Conservation (phyloP, 805 yeast genomes). For the Barnettozyma populi region DNA sequence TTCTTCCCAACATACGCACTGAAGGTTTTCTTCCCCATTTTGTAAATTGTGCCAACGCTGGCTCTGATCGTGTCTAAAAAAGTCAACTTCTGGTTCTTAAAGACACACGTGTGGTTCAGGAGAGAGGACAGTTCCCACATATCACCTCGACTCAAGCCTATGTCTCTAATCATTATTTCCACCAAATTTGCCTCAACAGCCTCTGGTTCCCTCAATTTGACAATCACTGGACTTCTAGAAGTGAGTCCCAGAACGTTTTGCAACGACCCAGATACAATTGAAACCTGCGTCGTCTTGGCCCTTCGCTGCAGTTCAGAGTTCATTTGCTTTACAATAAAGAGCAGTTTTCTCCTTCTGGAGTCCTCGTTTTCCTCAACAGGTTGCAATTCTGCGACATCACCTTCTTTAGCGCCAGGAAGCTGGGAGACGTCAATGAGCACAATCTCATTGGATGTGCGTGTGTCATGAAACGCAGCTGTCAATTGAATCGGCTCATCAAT, state of each 20-base stretch:
- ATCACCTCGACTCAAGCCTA: slow-evolving; percentile 79
- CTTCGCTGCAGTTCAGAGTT: slow-evolving; percentile 28
- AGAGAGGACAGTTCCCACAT: slow-evolving; percentile 81
- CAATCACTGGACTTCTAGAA: slow-evolving; percentile 59
- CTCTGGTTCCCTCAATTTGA: slow-evolving; percentile 40
- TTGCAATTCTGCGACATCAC: slow-evolving; percentile 70
- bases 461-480: slow-evolving; percentile 52
- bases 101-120: slow-evolving; percentile 58
- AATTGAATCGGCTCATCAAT: slow-evolving; percentile 18
- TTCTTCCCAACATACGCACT: slow-evolving; percentile 71
- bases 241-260: slow-evolving; percentile 59
- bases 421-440: slow-evolving; percentile 57
- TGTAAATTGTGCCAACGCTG: slow-evolving; percentile 52
- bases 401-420: slow-evolving; percentile 61
- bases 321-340: slow-evolving; percentile 38
- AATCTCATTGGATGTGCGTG: slow-evolving; percentile 48
- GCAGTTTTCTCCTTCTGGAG: slow-evolving; percentile 32
- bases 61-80: slow-evolving; percentile 62
- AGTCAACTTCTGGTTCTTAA: slow-evolving; percentile 56
- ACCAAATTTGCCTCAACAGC: slow-evolving; percentile 72
- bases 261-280: slow-evolving; percentile 55
- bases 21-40: slow-evolving; percentile 61
- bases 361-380: slow-evolving; percentile 26
- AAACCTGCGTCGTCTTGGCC: slow-evolving; percentile 37
- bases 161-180: slow-evolving; percentile 76